Conservation (phyloP, 148 eudicot genomes). For the Linanthus parryae region DNA sequence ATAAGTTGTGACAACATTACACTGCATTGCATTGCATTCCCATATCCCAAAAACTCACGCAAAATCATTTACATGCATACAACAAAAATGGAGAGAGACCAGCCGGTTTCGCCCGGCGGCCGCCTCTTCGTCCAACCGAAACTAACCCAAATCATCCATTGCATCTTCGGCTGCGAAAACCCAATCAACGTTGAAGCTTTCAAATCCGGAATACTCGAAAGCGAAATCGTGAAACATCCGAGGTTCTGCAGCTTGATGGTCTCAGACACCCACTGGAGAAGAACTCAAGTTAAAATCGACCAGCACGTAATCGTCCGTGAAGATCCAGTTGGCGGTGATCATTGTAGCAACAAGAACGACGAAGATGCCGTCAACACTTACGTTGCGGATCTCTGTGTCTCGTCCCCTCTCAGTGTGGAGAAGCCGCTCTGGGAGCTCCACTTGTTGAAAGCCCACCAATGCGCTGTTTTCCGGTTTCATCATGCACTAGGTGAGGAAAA, state of each 20-base stretch:
- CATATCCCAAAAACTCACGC: too few species aligned
- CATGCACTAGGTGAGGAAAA: constrained; percentile 74
- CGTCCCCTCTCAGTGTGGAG: constrained; percentile 35
- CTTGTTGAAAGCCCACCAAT: constrained; percentile 32
- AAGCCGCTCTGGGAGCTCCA: constrained; percentile 89
- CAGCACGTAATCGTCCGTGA: constrained; percentile 45
- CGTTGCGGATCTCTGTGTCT: constrained; percentile 50
- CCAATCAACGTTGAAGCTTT: constrained; percentile 37
- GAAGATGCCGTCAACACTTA: constrained; percentile 43
- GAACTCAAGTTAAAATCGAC: constrained; percentile 38
- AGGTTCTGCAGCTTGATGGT: constrained; percentile 68
- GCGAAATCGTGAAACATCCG: constrained; percentile 50
- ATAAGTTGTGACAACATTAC: too few species aligned
- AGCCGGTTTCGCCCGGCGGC: constrained; percentile 41
- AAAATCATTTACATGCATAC: too few species aligned
- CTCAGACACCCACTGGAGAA: constrained; percentile 39
- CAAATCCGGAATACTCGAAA: constrained; percentile 27
- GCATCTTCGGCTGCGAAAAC: constrained; percentile 30
- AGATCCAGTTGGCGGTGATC: constrained; percentile 17
- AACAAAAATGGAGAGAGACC: constrained; percentile 15
- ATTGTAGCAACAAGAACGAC: neutral
- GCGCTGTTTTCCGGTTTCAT: constrained; percentile 51
- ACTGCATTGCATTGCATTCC: too few species aligned
- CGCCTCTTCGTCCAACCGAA: constrained; percentile 40
- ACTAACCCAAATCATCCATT: constrained; percentile 41